These are phyloP conservation scores for Kuraishia cidri DNA, from an alignment of 805 yeast species.

Conservation along the genomic window DNA sequence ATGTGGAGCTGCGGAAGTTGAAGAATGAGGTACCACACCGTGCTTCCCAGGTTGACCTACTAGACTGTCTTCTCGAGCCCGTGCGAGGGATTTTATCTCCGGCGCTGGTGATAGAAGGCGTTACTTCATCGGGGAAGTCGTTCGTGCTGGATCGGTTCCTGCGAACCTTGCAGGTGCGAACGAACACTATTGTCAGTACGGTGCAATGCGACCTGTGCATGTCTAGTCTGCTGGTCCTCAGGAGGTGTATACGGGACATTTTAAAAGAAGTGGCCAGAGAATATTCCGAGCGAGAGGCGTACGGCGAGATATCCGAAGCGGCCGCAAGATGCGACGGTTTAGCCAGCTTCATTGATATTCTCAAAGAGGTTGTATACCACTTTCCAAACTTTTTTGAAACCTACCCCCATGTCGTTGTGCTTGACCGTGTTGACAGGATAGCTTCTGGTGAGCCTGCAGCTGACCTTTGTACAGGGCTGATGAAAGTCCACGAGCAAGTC, in stretches of 20 bases:
- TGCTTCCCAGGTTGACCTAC: slow-evolving; percentile 20
- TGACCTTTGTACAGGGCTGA: slow-evolving; percentile 28
- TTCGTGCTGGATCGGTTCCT: slow-evolving; percentile 24
- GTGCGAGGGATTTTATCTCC: slow-evolving; percentile 21
- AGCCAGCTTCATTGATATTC: too few relatives aligned
- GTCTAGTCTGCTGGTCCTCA: slow-evolving; percentile 29
- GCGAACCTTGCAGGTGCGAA: slow-evolving; percentile 8
- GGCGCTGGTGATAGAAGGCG: slow-evolving; percentile 35
- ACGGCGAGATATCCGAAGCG: too few relatives aligned
- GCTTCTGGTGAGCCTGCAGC: slow-evolving; percentile 26
- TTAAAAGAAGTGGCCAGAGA: too few relatives aligned
- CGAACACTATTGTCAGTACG: slow-evolving; percentile 16
- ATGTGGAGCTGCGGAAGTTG: neutral
- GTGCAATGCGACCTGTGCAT: slow-evolving; percentile 37
- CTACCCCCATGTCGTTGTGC: slow-evolving; percentile 33
- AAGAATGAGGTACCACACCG: slow-evolving; percentile 1
- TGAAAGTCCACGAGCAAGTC: slow-evolving; percentile 33
- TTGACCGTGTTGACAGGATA: slow-evolving; percentile 36
- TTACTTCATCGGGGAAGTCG: slow-evolving; percentile 39
- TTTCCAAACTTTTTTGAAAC: too few relatives aligned
- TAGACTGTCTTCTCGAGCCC: slow-evolving; percentile 24
- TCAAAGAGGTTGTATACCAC: too few relatives aligned
- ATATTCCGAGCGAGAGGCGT: too few relatives aligned
- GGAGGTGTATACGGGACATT: slow-evolving; percentile 24
- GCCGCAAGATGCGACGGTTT: too few relatives aligned